Conservation (phyloP, 2,329 filamentous ascomycete genomes). For the Verticillium tricorpus region DNA sequence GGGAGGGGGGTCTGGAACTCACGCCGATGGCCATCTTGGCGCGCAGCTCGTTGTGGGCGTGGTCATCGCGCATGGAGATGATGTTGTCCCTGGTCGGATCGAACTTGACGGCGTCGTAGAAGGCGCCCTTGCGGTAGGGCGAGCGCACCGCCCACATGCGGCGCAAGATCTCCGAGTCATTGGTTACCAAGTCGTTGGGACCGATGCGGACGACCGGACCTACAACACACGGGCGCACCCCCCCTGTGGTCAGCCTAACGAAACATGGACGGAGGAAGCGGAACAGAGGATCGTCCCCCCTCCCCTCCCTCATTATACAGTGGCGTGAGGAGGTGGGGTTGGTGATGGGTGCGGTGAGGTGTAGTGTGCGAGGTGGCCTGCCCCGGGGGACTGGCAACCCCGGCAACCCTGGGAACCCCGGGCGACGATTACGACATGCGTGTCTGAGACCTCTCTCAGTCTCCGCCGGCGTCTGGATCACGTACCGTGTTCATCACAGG, state of each 20-base stretch:
- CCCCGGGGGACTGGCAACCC: background rate
- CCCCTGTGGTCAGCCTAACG: slow-evolving; percentile 12
- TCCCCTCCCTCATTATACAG: background rate
- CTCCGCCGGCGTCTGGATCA: background rate
- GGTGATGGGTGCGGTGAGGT: background rate
- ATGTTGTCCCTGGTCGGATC: slow-evolving; percentile 25
- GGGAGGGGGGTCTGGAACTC: slow-evolving; percentile 6
- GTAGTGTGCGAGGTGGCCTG: background rate
- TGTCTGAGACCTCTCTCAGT: slow-evolving; percentile 11
- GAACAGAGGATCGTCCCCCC: background rate
- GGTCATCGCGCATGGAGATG: slow-evolving; percentile 26
- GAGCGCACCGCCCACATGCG: slow-evolving; percentile 28
- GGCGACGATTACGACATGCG: slow-evolving; percentile 6
- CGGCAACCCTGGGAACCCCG: background rate
- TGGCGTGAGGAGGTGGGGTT: background rate
- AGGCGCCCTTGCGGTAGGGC: slow-evolving; percentile 22
- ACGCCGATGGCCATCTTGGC: slow-evolving; percentile 44
- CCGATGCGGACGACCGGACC: slow-evolving; percentile 29
- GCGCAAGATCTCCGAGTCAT: slow-evolving; percentile 26
- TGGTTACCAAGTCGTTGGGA: slow-evolving; percentile 28
- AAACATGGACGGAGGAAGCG: slow-evolving; percentile 3
- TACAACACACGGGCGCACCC: slow-evolving; percentile 7
- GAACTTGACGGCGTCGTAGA: slow-evolving; percentile 34
- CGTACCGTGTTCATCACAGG: slow-evolving; percentile 13
- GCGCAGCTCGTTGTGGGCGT: slow-evolving; percentile 35